phyloP scores from a whole-genome alignment of 805 yeast genomes.

The Schizosaccharomyces cryophilus region DNA sequence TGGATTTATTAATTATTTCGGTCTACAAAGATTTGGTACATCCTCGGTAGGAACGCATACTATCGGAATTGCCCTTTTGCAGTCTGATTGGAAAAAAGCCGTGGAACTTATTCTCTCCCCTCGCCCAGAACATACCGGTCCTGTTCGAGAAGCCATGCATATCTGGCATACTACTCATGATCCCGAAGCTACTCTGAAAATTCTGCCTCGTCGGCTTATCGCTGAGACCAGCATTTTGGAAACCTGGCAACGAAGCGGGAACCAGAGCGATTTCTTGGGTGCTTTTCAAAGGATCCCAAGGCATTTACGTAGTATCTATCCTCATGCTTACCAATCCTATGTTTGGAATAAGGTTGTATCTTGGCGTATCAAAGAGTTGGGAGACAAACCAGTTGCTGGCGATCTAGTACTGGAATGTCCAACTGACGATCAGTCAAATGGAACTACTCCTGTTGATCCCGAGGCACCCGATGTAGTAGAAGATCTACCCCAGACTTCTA shows the following conservation, averaged over 20 bases:
- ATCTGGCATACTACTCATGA: conserved; percentile 56
- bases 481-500: background rate
- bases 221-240: conserved; percentile 61
- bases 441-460: conserved; percentile 33
- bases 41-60: conserved; percentile 78
- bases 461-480: background rate
- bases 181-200: conserved; percentile 35
- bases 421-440: conserved; percentile 16
- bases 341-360: conserved; percentile 81
- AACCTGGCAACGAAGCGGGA: conserved; percentile 28
- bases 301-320: conserved; percentile 80
- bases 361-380: conserved; percentile 45
- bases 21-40: conserved; percentile 97
- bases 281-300: conserved; percentile 80
- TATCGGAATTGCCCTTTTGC: conserved; percentile 48
- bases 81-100: conserved; percentile 57
- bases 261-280: conserved; percentile 36
- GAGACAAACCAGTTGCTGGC: conserved; percentile 48
- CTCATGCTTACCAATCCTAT: conserved; percentile 90
- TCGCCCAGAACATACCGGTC: conserved; percentile 6
- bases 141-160: conserved; percentile 35
- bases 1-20: conserved; percentile 85
- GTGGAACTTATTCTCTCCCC: conserved; percentile 59
- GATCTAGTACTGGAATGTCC: conserved; percentile 37
- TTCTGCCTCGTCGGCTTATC: conserved; percentile 69